Percentiles rank a stretch among this genome's conserved stretches.
phyloP scores from a whole-genome alignment of 2,329 filamentous ascomycete species.

The Colletotrichum tamarilloi region DNA sequence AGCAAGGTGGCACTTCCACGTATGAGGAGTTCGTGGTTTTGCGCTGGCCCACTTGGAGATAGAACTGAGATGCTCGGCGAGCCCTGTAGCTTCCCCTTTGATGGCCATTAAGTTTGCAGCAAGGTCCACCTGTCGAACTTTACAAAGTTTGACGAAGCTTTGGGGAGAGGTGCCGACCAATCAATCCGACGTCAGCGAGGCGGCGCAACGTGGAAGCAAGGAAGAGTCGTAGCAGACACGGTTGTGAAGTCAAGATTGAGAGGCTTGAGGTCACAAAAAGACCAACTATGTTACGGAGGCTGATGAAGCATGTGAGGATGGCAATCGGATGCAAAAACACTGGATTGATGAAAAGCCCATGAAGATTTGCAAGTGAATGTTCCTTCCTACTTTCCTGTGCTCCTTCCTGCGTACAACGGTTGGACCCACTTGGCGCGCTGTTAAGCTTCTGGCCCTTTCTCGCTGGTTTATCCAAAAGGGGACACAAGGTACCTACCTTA shows the following conservation, averaged over 20 bases:
- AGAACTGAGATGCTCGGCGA: too few species aligned
- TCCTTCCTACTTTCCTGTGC: background rate
- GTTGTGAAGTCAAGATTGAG: background rate
- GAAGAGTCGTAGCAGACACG: background rate
- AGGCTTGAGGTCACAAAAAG: background rate
- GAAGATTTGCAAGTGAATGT: background rate
- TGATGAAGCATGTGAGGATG: background rate
- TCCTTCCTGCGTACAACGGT: background rate
- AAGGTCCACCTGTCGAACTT: background rate
- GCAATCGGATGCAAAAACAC: background rate
- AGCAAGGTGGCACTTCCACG: too few species aligned
- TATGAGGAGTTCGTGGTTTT: too few species aligned
- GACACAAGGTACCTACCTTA: background rate
- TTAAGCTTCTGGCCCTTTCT: background rate
- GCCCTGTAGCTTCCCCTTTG: too few species aligned
- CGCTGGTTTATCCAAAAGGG: background rate
- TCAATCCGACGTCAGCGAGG: background rate
- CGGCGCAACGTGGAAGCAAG: conserved; percentile 6
- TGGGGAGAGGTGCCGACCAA: background rate
- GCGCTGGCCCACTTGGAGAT: too few species aligned
- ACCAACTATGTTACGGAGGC: background rate
- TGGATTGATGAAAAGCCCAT: background rate
- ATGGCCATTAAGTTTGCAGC: background rate
- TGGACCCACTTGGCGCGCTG: background rate
- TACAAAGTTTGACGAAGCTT: background rate